Evolutionary conservation across 2,329 filamentous ascomycete genomes (phyloP), one percentile per base, ranked within the genome.

Genomic region (Paecilomyces sp.): DNA sequence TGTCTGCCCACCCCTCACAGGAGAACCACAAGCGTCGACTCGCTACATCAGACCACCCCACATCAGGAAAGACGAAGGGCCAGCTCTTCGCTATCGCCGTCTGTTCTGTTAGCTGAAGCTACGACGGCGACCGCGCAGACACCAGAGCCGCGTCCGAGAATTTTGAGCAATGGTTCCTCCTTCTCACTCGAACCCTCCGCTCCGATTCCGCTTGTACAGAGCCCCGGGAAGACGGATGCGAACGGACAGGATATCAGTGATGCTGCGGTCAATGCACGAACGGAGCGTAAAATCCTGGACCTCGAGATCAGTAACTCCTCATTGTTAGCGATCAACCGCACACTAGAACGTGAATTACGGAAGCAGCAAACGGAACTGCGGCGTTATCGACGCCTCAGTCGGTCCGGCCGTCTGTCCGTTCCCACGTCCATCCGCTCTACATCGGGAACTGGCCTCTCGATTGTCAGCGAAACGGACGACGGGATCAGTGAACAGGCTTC

Each of bases 291-390:
- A 77, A 92, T 99, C 0, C 85, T 97, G 65, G 94, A 99, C 72
- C 80, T 99, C 5, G 91, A 99, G 72, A 99, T 99, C 64, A 96
- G 90, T 58, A 99, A 99, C 70, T 94, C 91, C 1, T 97, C 92
- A 1, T 82, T 99, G 2, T 85, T 96, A 59, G 94, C 94, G 50
- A 97, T 99, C 76, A 99, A 99, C 71, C 84, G 92, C 57, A 94
- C 92, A 0, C 79, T 99, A 0, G 94, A 99, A 76, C 85, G 91
- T 25, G 91, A 97, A 71, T 83, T 99, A 67, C 86, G 92, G 28
- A 96, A 96, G 71, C 93, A 97, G 69, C 93, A 90, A 41, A 85
- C 89, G 0, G 94, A 99, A 71, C 74, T 99, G 33, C 87, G 94
- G 60, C 84, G 93, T 52, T 97, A 88, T 72, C 86, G 90, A 57